Conservation (phyloP, 371 early-diverging fungal genomes). For the Mortierella sp. region DNA sequence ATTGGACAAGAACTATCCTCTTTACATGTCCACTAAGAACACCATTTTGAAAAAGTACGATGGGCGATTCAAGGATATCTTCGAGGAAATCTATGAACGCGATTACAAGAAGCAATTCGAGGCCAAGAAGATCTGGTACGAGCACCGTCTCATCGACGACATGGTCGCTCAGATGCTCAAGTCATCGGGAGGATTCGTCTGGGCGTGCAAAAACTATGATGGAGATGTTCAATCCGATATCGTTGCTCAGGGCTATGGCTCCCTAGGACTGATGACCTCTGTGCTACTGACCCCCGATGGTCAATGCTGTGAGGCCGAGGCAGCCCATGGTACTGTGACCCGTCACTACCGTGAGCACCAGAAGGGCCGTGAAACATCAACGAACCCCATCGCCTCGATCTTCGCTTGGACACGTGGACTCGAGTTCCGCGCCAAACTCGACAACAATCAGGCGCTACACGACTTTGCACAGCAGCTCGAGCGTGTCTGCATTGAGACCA, state of each 20-base stretch:
- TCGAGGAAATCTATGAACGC: constrained; percentile 85
- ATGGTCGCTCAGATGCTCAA: constrained; percentile 98
- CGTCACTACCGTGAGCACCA: constrained; percentile 96
- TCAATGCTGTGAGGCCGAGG: constrained; percentile 91
- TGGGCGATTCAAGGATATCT: constrained; percentile 96
- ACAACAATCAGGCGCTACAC: constrained; percentile 75
- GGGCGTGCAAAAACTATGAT: constrained; percentile 96
- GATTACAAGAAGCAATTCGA: constrained; percentile 75
- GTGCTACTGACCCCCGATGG: constrained; percentile 93
- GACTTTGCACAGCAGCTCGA: constrained; percentile 81
- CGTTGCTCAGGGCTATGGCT: constrained; percentile 91
- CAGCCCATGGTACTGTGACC: constrained; percentile 97
- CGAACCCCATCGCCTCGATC: constrained; percentile 95
- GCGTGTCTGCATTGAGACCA: constrained; percentile 84
- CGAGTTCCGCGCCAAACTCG: constrained; percentile 90
- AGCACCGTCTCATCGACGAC: constrained; percentile 95
- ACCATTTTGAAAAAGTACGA: constrained; percentile 95
- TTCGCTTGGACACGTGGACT: constrained; percentile 97
- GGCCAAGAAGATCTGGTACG: constrained; percentile 85
- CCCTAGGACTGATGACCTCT: constrained; percentile 93
- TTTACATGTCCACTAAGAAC: constrained; percentile 94
- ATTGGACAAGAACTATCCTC: constrained; percentile 85
- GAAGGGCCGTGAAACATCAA: constrained; percentile 86
- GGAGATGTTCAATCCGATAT: constrained; percentile 95
- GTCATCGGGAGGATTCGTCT: constrained; percentile 91